Percentiles rank a stretch among this genome's conserved stretches.
Evolutionary conservation across 139 green algal genomes (phyloP).

Genomic region (Picochlorum sp.): DNA sequence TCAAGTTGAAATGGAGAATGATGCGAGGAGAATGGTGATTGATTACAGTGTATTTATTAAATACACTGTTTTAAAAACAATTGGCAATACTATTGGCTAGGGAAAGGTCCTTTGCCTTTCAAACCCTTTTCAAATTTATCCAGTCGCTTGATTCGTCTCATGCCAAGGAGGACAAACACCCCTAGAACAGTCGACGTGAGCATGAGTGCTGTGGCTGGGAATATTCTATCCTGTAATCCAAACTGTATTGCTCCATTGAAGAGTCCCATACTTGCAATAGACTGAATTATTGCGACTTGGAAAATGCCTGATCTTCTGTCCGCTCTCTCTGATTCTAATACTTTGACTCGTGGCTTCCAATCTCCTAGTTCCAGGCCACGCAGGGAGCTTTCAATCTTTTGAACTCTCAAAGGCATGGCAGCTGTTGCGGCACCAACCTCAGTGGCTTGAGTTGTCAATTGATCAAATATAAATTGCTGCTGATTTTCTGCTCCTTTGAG

Average conservation of each 20-base stretch:
- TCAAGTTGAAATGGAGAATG: conserved; percentile 52
- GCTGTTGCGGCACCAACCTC: conserved; percentile 48
- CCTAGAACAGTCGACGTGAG: conserved; percentile 37
- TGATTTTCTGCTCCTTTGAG: conserved; percentile 28
- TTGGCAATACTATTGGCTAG: neutral
- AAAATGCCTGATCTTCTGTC: conserved; percentile 40
- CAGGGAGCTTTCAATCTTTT: conserved; percentile 49
- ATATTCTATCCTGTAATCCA: conserved; percentile 29
- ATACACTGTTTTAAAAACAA: too few relatives aligned
- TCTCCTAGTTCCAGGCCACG: conserved; percentile 53
- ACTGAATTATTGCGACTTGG: conserved; percentile 54
- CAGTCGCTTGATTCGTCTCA: conserved; percentile 57
- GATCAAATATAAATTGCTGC: conserved; percentile 41
- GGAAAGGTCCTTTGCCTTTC: conserved; percentile 14
- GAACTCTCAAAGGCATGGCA: conserved; percentile 58
- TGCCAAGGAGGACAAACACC: conserved; percentile 31
- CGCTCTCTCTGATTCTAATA: conserved; percentile 65
- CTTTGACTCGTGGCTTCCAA: conserved; percentile 61
- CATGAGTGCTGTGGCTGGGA: conserved; percentile 22
- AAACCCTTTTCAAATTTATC: conserved; percentile 82
- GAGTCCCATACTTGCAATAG: conserved; percentile 45
- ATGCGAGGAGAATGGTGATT: conserved; percentile 20
- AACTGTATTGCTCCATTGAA: conserved; percentile 61
- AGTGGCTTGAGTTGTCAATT: conserved; percentile 60
- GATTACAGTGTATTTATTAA: neutral